Conservation (phyloP, 2,329 filamentous ascomycete species). For the Xylaria sp. region DNA sequence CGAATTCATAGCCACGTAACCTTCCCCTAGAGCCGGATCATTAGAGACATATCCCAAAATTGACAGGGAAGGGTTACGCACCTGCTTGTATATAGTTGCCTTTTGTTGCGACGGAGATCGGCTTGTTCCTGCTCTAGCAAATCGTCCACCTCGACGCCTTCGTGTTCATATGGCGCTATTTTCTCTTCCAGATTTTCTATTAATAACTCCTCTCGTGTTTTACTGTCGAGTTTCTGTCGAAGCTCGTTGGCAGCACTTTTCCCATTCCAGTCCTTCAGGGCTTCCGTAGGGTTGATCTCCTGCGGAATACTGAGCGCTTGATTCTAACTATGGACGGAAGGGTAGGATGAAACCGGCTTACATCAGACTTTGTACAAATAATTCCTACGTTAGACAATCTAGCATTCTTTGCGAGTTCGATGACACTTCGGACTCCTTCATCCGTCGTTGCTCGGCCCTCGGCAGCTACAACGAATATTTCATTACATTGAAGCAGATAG, state of each 20-base stretch:
- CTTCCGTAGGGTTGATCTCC: conserved; percentile 47
- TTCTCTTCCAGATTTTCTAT: conserved; percentile 6
- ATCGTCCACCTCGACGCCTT: not conserved
- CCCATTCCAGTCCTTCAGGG: conserved; percentile 11
- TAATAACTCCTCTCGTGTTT: not conserved
- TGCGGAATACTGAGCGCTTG: conserved; percentile 29
- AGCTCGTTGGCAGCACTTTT: conserved; percentile 14
- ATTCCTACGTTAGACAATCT: conserved; percentile 56
- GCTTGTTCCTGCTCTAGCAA: conserved; percentile 1
- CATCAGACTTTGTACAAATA: conserved; percentile 57
- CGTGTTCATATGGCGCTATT: not conserved
- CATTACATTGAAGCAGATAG: conserved; percentile 58
- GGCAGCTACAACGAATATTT: conserved; percentile 58
- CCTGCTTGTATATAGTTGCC: conserved; percentile 6
- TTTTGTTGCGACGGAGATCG: conserved; percentile 9
- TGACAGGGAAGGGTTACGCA: not conserved
- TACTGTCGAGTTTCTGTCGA: conserved; percentile 1
- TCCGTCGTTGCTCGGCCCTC: conserved; percentile 57
- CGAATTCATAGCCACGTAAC: conserved; percentile 14
- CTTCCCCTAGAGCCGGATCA: not conserved
- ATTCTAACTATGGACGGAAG: not conserved
- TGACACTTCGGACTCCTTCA: conserved; percentile 54
- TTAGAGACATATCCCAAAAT: not conserved
- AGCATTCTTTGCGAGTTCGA: conserved; percentile 55
- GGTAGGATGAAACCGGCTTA: conserved; percentile 35